phyloP scores from a whole-genome alignment of 495 filamentous ascomycete species.

The Mytilinidion resinicola region DNA sequence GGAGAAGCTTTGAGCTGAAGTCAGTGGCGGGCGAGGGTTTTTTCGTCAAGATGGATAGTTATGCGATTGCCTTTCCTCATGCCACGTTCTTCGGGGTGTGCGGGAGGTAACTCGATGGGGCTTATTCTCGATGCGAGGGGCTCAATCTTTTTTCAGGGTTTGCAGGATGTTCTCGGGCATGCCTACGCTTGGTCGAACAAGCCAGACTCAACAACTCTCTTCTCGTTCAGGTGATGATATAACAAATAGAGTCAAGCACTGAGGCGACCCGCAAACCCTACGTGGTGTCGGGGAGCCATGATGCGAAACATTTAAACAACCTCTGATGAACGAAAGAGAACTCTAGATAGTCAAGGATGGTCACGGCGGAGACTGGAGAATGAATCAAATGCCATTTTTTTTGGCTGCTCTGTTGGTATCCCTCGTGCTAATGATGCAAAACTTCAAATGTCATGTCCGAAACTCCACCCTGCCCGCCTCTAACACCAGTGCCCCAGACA shows the following conservation, averaged over 20 bases:
- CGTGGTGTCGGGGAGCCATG: constrained; percentile 49
- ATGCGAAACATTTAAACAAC: constrained; percentile 76
- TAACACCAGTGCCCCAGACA: no score
- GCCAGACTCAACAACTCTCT: constrained; percentile 47
- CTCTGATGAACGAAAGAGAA: constrained; percentile 70
- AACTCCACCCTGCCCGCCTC: no score
- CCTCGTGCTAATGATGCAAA: no score
- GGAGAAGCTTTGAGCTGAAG: constrained; percentile 23
- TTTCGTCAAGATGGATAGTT: constrained; percentile 94
- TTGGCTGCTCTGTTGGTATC: not conserved
- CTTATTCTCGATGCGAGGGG: constrained; percentile 99
- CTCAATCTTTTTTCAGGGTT: constrained; percentile 49
- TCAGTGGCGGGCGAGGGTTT: constrained; percentile 40
- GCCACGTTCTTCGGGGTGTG: constrained; percentile 12
- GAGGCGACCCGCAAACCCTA: constrained; percentile 53
- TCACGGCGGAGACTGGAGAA: not conserved
- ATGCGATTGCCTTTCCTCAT: constrained; percentile 81
- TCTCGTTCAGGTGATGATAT: constrained; percentile 86
- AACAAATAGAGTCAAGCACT: constrained; percentile 99
- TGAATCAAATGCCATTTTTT: not conserved
- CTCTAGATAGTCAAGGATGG: not conserved
- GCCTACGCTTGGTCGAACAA: constrained; percentile 58
- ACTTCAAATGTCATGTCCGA: no score
- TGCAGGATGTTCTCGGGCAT: constrained; percentile 42
- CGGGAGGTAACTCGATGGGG: constrained; percentile 94